Evolutionary conservation across 2,329 filamentous ascomycete species (phyloP).

Genomic region (Epichloe sp.): DNA sequence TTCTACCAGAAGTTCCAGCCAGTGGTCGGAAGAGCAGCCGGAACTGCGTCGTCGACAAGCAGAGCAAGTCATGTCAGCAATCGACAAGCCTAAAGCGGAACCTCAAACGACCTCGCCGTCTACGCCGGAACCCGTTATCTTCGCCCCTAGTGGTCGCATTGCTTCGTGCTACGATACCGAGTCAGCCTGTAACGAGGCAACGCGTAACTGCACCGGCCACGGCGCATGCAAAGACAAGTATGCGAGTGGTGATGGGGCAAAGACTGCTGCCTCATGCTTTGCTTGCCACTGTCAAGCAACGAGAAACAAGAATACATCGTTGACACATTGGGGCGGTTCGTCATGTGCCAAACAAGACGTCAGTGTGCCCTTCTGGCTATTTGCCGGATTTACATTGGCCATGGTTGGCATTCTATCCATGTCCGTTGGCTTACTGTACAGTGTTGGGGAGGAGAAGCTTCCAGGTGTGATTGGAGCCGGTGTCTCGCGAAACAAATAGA

Average conservation of each 20-base stretch:
- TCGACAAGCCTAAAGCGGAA: slow-evolving; percentile 16
- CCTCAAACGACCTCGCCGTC: slow-evolving; percentile 13
- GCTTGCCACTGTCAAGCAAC: slow-evolving; percentile 61
- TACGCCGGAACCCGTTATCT: slow-evolving; percentile 18
- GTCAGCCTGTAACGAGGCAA: slow-evolving; percentile 54
- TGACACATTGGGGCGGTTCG: slow-evolving; percentile 67
- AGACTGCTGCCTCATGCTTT: slow-evolving; percentile 48
- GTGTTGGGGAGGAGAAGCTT: slow-evolving; percentile 73
- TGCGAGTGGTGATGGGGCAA: slow-evolving; percentile 25
- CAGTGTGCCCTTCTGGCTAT: slow-evolving; percentile 77
- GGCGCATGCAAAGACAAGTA: slow-evolving; percentile 64
- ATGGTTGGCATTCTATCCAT: slow-evolving; percentile 56
- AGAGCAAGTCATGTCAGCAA: slow-evolving; percentile 32
- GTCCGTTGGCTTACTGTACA: slow-evolving; percentile 66
- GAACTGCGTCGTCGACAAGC: slow-evolving; percentile 35
- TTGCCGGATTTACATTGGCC: slow-evolving; percentile 60
- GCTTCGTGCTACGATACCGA: slow-evolving; percentile 63
- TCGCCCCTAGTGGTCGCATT: slow-evolving; percentile 31
- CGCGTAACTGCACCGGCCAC: slow-evolving; percentile 70
- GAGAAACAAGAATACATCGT: slow-evolving; percentile 41
- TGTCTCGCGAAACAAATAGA: slow-evolving; percentile 58
- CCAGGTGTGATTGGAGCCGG: slow-evolving; percentile 95
- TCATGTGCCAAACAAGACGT: slow-evolving; percentile 89
- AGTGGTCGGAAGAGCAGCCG: slow-evolving; percentile 27
- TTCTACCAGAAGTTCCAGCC: slow-evolving; percentile 24